phyloP scores from a whole-genome alignment of 805 yeast species.

The Pichia phayaonensis region DNA sequence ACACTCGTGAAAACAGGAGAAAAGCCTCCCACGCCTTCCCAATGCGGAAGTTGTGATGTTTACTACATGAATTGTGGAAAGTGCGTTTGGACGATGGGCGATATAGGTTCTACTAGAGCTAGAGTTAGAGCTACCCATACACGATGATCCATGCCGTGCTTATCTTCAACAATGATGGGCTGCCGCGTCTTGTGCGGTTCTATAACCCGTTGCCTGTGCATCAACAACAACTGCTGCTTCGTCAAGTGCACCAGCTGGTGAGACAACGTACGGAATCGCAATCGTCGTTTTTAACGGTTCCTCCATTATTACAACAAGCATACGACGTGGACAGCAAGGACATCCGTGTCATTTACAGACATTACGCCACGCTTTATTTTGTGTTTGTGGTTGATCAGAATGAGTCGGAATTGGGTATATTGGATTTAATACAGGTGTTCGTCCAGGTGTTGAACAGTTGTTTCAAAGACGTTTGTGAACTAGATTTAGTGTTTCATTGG shows the following conservation, averaged over 20 bases:
- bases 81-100: too few species aligned
- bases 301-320: slow-evolving; percentile 43
- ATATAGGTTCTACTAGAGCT: too few species aligned
- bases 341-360: slow-evolving; percentile 85
- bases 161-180: slow-evolving; percentile 71
- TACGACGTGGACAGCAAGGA: slow-evolving; percentile 49
- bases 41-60: neutral
- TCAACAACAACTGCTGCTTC: slow-evolving; percentile 70
- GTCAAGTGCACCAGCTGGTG: slow-evolving; percentile 76
- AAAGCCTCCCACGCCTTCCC: too few species aligned
- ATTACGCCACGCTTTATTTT: slow-evolving; percentile 92
- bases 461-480: slow-evolving; percentile 88
- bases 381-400: slow-evolving; percentile 94
- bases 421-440: slow-evolving; percentile 92
- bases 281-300: slow-evolving; percentile 86
- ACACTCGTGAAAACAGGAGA: too few species aligned
- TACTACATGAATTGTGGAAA: neutral
- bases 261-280: slow-evolving; percentile 64
- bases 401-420: slow-evolving; percentile 87
- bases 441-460: slow-evolving; percentile 92
- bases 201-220: slow-evolving; percentile 85
- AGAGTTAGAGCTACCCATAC: too few species aligned
- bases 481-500: slow-evolving; percentile 98
- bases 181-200: slow-evolving; percentile 84
- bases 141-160: slow-evolving; percentile 24